Percentiles rank a stretch among this genome's conserved stretches.
These are phyloP conservation scores for Neurospora sp. DNA, from an alignment of 2,329 filamentous ascomycete genomes.

Conservation along the genomic window DNA sequence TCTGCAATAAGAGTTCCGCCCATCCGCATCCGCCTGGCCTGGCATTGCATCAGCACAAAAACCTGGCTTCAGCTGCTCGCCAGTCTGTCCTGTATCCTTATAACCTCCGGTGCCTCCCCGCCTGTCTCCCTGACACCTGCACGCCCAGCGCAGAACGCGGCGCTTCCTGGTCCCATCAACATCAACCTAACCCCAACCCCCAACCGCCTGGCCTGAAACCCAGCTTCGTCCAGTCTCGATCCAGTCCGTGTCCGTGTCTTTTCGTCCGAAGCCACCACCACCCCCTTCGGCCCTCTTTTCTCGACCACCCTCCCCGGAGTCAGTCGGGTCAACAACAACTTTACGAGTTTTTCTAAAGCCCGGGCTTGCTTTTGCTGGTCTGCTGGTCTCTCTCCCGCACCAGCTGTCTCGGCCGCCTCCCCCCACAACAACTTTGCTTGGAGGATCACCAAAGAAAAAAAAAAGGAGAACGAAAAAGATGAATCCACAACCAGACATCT, in stretches of 20 bases:
- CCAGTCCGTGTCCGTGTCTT: neutral
- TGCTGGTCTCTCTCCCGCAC: conserved; percentile 8
- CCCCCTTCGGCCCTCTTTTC: neutral
- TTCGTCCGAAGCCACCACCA: neutral
- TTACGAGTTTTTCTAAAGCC: neutral
- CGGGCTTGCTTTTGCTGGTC: conserved; percentile 2
- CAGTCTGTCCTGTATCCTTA: neutral
- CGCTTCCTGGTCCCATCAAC: neutral
- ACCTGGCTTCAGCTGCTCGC: neutral
- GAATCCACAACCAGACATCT: conserved; percentile 17
- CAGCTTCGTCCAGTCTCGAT: neutral
- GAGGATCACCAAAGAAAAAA: neutral
- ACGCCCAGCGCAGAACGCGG: neutral
- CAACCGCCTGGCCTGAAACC: neutral
- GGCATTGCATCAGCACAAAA: neutral
- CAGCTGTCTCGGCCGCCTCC: conserved; percentile 9
- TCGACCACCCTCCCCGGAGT: neutral
- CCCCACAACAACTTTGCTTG: neutral
- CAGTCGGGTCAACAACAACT: neutral
- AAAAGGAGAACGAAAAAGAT: conserved; percentile 9
- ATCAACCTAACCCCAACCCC: neutral
- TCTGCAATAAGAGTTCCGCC: conserved; percentile 9
- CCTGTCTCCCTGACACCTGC: neutral
- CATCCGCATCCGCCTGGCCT: neutral
- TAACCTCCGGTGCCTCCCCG: neutral